Evolutionary conservation across 2,329 filamentous ascomycete species (phyloP), one percentile per base, ranked within the genome.

Genomic region (Tolypocladium tropicale): DNA sequence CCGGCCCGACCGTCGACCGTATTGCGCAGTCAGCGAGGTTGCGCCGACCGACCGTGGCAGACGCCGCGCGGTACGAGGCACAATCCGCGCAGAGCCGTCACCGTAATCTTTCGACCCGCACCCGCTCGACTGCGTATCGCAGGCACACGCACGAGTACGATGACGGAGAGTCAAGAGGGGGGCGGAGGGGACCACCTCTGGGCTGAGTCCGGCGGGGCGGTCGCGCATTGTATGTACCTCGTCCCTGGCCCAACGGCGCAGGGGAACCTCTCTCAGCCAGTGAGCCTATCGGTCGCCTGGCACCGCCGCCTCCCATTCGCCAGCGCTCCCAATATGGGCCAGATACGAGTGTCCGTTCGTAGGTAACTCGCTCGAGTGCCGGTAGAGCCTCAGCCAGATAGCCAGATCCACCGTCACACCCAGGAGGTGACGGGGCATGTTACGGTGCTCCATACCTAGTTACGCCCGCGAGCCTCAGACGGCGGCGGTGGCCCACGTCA

Each of bases 1-100:
- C 54, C 57, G 53, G 53, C 34, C 55, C 34, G 54, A 57, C 57
- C 54, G 55, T 51, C 43, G 18, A 48, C 43, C 43, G 43, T 46
- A 23, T 46, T 14, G n/a, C n/a, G n/a, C n/a, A n/a, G n/a, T n/a
- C n/a, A n/a, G n/a, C n/a, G n/a, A n/a, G n/a, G n/a, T n/a, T n/a
- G n/a, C n/a, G n/a, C n/a, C n/a, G n/a, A n/a, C n/a, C n/a, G n/a
- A n/a, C n/a, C n/a, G n/a, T n/a, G n/a, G n/a, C n/a, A n/a, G n/a
- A n/a, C n/a, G n/a, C n/a, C n/a, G n/a, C n/a, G n/a, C n/a, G n/a
- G n/a, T n/a, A n/a, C n/a, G n/a, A n/a, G n/a, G n/a, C n/a, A n/a
- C n/a, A n/a, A n/a, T n/a, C n/a, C n/a, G n/a, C 7, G 41, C 41
- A 9, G 23, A 23, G 18, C 23, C 23, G 23, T 28, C 23, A 46